These are phyloP conservation scores for Moniliella sp. DNA, from an alignment of 1,284 basidiomycete species.

Conservation along the genomic window DNA sequence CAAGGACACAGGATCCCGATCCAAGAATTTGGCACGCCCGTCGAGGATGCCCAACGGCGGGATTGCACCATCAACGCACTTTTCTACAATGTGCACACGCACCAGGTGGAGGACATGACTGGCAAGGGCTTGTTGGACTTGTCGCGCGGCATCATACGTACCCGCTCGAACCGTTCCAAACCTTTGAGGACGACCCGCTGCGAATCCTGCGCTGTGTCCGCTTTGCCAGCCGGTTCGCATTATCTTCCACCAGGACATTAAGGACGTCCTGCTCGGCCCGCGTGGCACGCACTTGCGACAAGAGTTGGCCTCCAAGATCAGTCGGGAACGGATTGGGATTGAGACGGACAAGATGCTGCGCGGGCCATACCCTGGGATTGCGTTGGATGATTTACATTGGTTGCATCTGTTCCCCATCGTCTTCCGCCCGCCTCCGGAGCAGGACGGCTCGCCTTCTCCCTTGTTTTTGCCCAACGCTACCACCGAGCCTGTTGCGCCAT, in stretches of 20 bases:
- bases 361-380: constrained; percentile 1
- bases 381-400: not conserved
- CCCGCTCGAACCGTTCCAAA: constrained; percentile 62
- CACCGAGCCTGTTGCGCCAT: constrained; percentile 21
- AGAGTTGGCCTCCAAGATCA: constrained; percentile 23
- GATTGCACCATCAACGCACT: constrained; percentile 90
- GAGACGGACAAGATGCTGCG: constrained; percentile 34
- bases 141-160: constrained; percentile 56
- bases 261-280: constrained; percentile 40
- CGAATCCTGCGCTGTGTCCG: constrained; percentile 77
- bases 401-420: not conserved
- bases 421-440: not conserved
- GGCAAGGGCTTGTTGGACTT: constrained; percentile 67
- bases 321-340: constrained; percentile 30
- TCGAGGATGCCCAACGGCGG: constrained; percentile 69
- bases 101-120: constrained; percentile 79
- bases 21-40: constrained; percentile 75
- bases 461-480: not conserved
- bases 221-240: constrained; percentile 74
- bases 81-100: constrained; percentile 83
- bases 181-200: constrained; percentile 81
- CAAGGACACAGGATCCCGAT: constrained; percentile 55
- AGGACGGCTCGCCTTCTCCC: not conserved
- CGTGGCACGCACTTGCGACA: constrained; percentile 43
- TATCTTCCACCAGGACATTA: constrained; percentile 50